phyloP scores from a whole-genome alignment of 139 green algal species.

The Auxenochlorella protothecoides region DNA sequence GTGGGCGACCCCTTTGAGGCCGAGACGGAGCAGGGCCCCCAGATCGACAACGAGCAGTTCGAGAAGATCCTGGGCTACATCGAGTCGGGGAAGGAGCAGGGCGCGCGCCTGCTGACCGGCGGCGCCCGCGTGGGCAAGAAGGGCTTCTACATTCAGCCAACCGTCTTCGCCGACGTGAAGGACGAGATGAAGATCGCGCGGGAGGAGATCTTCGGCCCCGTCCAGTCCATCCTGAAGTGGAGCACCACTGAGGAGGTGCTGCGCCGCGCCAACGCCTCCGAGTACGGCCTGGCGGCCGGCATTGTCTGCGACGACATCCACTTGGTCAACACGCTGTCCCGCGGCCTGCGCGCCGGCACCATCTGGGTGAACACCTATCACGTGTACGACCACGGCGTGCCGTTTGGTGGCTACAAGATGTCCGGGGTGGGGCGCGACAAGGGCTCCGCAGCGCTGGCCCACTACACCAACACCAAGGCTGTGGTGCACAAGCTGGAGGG shows the following conservation, averaged over 20 bases:
- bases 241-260: slow-evolving; percentile 47
- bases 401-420: slow-evolving; percentile 54
- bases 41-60: slow-evolving; percentile 53
- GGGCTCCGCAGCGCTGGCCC: slow-evolving; percentile 44
- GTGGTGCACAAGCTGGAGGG: slow-evolving; percentile 10
- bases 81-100: slow-evolving; percentile 31
- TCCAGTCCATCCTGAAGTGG: slow-evolving; percentile 58
- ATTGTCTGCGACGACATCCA: slow-evolving; percentile 49
- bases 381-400: slow-evolving; percentile 18
- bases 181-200: slow-evolving; percentile 46
- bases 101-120: slow-evolving; percentile 30
- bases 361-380: slow-evolving; percentile 41
- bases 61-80: slow-evolving; percentile 50
- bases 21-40: slow-evolving; percentile 50
- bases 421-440: slow-evolving; percentile 57
- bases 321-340: slow-evolving; percentile 43
- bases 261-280: slow-evolving; percentile 44
- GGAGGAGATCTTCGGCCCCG: slow-evolving; percentile 58
- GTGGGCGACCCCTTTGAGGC: slow-evolving; percentile 61
- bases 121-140: slow-evolving; percentile 18
- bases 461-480: slow-evolving; percentile 53
- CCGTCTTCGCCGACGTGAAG: slow-evolving; percentile 46
- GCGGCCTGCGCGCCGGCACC: slow-evolving; percentile 36
- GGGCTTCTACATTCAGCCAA: slow-evolving; percentile 59
- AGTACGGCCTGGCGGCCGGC: slow-evolving; percentile 59